phyloP scores from a whole-genome alignment of 2,329 filamentous ascomycete species.

The Xylaria sp. region DNA sequence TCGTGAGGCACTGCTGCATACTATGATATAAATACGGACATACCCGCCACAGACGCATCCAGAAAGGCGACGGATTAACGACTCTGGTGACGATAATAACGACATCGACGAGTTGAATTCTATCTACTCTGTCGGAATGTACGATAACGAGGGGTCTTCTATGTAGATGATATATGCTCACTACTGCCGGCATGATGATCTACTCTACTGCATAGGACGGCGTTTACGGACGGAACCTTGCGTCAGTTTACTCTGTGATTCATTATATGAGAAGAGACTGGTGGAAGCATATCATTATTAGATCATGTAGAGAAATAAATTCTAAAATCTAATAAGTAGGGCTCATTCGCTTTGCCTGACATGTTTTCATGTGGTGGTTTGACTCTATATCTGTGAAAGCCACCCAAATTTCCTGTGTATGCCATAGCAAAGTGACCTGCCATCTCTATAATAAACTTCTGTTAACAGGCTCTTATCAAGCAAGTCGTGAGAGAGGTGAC shows the following conservation, averaged over 20 bases:
- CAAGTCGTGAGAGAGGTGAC: no score
- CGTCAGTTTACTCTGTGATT: background rate
- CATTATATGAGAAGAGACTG: background rate
- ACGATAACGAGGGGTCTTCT: background rate
- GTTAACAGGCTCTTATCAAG: no score
- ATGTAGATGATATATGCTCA: background rate
- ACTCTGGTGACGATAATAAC: background rate
- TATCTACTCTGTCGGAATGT: background rate
- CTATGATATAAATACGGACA: background rate
- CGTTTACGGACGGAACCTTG: conserved; percentile 6
- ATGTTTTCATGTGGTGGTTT: no score
- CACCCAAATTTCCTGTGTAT: no score
- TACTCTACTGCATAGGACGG: conserved; percentile 20
- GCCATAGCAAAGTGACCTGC: no score
- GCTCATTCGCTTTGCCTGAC: background rate
- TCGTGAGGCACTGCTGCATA: conserved; percentile 29
- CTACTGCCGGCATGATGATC: background rate
- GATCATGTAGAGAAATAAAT: background rate
- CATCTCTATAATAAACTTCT: no score
- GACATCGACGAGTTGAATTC: background rate
- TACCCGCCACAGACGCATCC: background rate
- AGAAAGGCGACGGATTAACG: background rate
- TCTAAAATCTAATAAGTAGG: background rate
- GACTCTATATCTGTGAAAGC: background rate
- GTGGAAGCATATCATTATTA: background rate